These are phyloP conservation scores for Daedaleopsis sinensis DNA, from an alignment of 768 basidiomycete species.

Conservation along the genomic window DNA sequence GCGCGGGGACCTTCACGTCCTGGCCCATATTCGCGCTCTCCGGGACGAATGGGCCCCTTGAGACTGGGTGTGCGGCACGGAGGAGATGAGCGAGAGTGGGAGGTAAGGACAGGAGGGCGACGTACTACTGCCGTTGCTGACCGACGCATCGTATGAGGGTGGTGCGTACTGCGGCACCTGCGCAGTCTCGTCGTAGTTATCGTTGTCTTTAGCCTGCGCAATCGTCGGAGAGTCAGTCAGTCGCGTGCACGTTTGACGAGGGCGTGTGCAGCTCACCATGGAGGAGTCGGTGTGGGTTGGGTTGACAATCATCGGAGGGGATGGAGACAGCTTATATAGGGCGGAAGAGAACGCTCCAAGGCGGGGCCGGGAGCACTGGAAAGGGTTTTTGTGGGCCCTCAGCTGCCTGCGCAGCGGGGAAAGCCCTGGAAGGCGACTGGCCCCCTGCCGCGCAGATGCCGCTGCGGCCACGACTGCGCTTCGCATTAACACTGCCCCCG, in stretches of 20 bases:
- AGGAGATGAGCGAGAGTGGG: neutral
- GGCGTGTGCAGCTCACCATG: conserved; percentile 17
- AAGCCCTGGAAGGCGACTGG: neutral
- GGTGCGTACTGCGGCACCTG: conserved; percentile 25
- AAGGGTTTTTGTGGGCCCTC: conserved; percentile 15
- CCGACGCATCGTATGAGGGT: conserved; percentile 33
- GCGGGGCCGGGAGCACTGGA: neutral
- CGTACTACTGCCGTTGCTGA: conserved; percentile 15
- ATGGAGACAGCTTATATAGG: conserved; percentile 12
- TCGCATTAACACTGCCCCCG: conserved; percentile 6
- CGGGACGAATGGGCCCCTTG: conserved; percentile 23
- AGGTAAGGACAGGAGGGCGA: too few species aligned
- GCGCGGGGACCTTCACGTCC: conserved; percentile 24
- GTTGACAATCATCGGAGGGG: conserved; percentile 23
- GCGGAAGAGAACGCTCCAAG: conserved; percentile 4
- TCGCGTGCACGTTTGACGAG: neutral
- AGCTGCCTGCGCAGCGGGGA: conserved; percentile 4
- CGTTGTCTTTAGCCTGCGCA: conserved; percentile 8
- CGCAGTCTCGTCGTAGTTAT: conserved; percentile 4
- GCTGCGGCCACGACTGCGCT: conserved; percentile 12
- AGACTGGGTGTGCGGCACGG: conserved; percentile 8
- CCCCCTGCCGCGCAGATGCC: neutral
- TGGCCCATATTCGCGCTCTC: conserved; percentile 18
- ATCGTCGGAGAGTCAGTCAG: neutral
- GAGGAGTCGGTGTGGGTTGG: conserved; percentile 8